Conservation (phyloP, 1,284 basidiomycete species). For the Puccinia coronata region DNA sequence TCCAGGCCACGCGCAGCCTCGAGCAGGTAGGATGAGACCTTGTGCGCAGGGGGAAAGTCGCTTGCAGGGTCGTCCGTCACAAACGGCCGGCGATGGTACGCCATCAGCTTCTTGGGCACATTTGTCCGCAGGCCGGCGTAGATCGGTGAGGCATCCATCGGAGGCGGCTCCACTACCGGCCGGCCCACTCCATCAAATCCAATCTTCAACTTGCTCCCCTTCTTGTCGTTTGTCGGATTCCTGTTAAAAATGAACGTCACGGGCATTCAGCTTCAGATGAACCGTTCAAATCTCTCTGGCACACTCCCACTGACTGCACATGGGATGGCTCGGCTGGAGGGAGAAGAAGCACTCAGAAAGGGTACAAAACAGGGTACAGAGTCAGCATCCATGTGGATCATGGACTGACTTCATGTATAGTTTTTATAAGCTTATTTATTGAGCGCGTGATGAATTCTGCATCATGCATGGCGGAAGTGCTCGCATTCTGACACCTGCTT, state of each 20-base stretch:
- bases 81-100: constrained; percentile 54
- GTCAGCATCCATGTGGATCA: no score
- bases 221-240: constrained; percentile 53
- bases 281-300: no score
- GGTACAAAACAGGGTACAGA: no score
- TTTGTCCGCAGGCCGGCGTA: constrained; percentile 58
- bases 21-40: constrained; percentile 54
- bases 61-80: background rate
- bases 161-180: constrained; percentile 25
- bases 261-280: background rate
- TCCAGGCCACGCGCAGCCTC: constrained; percentile 11
- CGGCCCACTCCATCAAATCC: constrained; percentile 51
- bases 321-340: background rate
- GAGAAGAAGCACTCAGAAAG: background rate
- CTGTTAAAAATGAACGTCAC: background rate
- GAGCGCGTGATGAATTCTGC: no score
- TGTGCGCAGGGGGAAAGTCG: constrained; percentile 53
- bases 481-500: no score
- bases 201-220: constrained; percentile 51
- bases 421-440: no score
- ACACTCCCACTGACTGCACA: background rate
- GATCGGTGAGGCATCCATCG: constrained; percentile 53
- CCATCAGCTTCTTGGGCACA: constrained; percentile 56
- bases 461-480: no score
- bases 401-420: no score